Percentiles rank a stretch among this genome's conserved stretches.
Evolutionary conservation across 495 filamentous ascomycete species (phyloP).

Genomic region (Cercophora samala): DNA sequence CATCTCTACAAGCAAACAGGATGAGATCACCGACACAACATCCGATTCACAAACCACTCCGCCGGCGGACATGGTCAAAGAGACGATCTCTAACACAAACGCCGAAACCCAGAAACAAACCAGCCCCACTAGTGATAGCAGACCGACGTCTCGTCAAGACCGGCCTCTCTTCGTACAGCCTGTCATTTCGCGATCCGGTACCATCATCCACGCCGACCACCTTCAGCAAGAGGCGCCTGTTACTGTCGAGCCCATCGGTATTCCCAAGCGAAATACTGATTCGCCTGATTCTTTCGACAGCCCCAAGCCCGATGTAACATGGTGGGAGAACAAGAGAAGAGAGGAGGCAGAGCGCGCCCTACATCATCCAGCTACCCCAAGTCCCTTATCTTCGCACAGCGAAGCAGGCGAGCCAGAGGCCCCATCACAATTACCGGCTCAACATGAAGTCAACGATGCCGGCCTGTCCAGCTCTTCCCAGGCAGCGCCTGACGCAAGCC

Average conservation of each 20-base stretch:
- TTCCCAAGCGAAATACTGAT: background rate
- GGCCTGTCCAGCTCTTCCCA: background rate
- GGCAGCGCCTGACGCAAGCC: background rate
- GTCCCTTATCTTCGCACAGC: no score
- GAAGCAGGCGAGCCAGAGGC: no score
- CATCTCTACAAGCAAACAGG: no score
- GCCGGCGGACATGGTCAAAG: conserved; percentile 1
- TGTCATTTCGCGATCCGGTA: conserved; percentile 1
- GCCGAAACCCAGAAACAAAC: background rate
- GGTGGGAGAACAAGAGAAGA: conserved; percentile 9
- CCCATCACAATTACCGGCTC: no score
- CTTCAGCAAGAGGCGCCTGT: background rate
- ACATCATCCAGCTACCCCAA: no score
- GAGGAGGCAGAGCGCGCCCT: background rate
- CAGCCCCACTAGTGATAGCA: background rate
- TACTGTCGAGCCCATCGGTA: background rate
- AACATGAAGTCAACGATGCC: no score
- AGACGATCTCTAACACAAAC: background rate
- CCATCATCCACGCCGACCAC: conserved; percentile 2
- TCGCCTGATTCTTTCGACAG: background rate
- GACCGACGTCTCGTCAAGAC: background rate
- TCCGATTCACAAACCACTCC: background rate
- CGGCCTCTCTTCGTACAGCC: conserved; percentile 4
- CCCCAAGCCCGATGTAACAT: background rate
- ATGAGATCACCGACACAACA: background rate